These are phyloP conservation scores for Viola odorata DNA, from an alignment of 345 rosid species.

Conservation along the genomic window DNA sequence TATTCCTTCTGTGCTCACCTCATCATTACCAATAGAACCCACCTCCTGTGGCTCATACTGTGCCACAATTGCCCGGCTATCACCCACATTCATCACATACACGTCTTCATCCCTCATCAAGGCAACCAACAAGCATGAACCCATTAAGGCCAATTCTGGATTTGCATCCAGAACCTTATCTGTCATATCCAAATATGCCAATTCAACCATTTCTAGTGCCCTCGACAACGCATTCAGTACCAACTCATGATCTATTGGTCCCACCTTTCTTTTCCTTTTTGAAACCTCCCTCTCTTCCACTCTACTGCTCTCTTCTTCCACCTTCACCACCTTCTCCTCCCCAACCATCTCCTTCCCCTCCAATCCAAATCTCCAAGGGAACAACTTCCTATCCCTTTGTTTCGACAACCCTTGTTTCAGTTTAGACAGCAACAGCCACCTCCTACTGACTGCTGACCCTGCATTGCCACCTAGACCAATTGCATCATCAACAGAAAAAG, in stretches of 20 bases:
- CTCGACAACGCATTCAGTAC: constrained; percentile 82
- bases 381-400: constrained; percentile 61
- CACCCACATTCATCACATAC: constrained; percentile 95
- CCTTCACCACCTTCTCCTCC: constrained; percentile 46
- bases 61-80: constrained; percentile 94
- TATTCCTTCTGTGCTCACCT: constrained; percentile 38
- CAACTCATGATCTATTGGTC: constrained; percentile 66
- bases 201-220: constrained; percentile 74
- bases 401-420: constrained; percentile 73
- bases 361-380: constrained; percentile 75
- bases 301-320: constrained; percentile 41
- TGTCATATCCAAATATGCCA: constrained; percentile 84
- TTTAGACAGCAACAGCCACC: constrained; percentile 81
- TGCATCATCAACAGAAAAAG: constrained; percentile 87
- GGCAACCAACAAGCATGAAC: constrained; percentile 84
- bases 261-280: constrained; percentile 67
- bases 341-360: constrained; percentile 57
- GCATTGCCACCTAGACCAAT: constrained; percentile 52
- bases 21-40: constrained; percentile 33
- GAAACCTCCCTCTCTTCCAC: constrained; percentile 51
- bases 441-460: constrained; percentile 56
- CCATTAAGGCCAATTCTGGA: constrained; percentile 98
- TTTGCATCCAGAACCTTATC: constrained; percentile 79
- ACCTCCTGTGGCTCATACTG: constrained; percentile 50
- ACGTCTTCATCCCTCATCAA: constrained; percentile 97